Evolutionary conservation across 345 rosid genomes (phyloP).

Genomic region (Rhodamnia rubescens): DNA sequence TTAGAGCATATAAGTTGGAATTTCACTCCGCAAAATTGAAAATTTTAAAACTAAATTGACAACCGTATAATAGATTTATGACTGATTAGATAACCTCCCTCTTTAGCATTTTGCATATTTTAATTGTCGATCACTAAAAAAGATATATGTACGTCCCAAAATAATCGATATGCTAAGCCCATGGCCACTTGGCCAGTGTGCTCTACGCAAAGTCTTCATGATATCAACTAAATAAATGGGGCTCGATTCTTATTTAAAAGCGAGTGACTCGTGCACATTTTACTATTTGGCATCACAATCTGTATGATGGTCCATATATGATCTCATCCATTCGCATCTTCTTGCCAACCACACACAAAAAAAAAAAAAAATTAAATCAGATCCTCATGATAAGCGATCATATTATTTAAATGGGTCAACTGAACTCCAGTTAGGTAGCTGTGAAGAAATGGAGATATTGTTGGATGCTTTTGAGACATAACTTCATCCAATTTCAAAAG

Average conservation of each 20-base stretch:
- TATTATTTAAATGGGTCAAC: background rate
- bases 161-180: background rate
- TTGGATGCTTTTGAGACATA: background rate
- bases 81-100: background rate
- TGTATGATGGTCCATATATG: background rate
- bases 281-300: background rate
- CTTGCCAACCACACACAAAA: background rate
- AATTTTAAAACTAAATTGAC: background rate
- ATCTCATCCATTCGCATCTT: background rate
- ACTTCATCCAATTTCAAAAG: background rate
- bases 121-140: background rate
- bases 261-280: background rate
- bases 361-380: background rate
- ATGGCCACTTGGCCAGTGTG: background rate
- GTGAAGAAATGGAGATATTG: background rate
- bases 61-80: background rate
- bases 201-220: background rate
- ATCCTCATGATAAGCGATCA: background rate
- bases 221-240: background rate
- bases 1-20: background rate
- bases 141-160: background rate
- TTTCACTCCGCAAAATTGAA: rapidly evolving
- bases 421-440: background rate
- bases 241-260: background rate
- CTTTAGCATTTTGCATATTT: background rate